Evolutionary conservation across 2,329 filamentous ascomycete genomes (phyloP), one percentile per base, ranked within the genome.

Genomic region (Ramularia collo-cygni): DNA sequence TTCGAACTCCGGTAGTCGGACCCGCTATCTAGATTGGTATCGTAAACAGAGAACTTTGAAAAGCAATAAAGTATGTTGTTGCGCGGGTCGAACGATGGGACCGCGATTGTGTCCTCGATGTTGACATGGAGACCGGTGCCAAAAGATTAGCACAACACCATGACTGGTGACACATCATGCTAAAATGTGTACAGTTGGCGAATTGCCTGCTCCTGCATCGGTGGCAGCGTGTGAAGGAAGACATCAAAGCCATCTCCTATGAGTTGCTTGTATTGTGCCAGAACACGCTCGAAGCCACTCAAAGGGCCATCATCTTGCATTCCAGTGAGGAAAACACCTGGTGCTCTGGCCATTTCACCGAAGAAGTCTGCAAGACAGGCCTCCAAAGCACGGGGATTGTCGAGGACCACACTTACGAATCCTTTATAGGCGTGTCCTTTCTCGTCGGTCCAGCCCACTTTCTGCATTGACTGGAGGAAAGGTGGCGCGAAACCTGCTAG

Each of bases 391-490:
- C 88, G 78, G 1, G 92, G 92, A 56, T 96, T 96, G 57, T 80
- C 78, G 46, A 84, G 76, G 3, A 96, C 84, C 34, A 94, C 76
- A 52, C 83, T 75, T 39, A 85, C 85, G 66, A 98, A 95, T 0
- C 92, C 92, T 55, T 86, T 80, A 62, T 96, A 86, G 0, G 92
- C 90, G 17, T 89, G 89, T 1, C 85, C 87, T 67, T 98, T 98
- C 65, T 98, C 92, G 45, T 94, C 85, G 2, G 87, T 90, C 56
- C 85, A 82, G 37, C 87, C 83, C 21, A 96, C 83, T 48, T 87
- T 84, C 44, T 79, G 76, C 76, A 98, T 93, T 2, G 82, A 79
- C 37, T 71, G 73, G 38, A 98, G 66, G 68, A 95, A 96, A 26
- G 84, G 77, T 26, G 82, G 78, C 0, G 90, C 87, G 61, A 93